phyloP scores from a whole-genome alignment of 148 eudicot genomes.

The Chenopodium album region DNA sequence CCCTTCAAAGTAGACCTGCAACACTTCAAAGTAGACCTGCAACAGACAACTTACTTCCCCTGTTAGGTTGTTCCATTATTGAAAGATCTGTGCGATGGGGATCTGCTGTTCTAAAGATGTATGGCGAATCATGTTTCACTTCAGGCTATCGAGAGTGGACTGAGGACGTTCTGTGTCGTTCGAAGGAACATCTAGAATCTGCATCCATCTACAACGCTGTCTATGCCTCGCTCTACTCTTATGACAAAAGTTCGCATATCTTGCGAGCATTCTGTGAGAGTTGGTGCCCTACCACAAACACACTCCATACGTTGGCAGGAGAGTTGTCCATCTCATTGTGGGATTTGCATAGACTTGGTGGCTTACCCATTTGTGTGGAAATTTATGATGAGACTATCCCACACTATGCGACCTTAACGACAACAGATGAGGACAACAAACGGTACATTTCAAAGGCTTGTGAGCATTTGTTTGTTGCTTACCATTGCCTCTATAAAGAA shows the following conservation, averaged over 20 bases:
- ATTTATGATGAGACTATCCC: slow-evolving; percentile 5
- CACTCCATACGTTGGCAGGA: neutral
- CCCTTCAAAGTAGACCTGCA: too few relatives aligned
- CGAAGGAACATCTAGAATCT: too few relatives aligned
- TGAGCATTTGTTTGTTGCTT: neutral
- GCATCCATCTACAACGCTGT: neutral
- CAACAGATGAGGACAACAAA: too few relatives aligned
- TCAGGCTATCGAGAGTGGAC: neutral
- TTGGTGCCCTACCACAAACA: neutral
- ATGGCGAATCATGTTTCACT: neutral
- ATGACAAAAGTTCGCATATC: neutral
- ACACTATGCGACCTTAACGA: fast-evolving
- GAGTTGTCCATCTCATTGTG: neutral
- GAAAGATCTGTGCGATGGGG: neutral
- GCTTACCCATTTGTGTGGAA: neutral
- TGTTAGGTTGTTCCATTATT: too few relatives aligned
- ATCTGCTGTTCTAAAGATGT: neutral
- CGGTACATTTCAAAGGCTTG: neutral
- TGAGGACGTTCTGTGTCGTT: neutral
- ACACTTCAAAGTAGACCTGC: too few relatives aligned
- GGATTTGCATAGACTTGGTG: neutral
- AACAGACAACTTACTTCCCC: too few relatives aligned
- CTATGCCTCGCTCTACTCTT: slow-evolving; percentile 6
- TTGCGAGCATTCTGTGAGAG: neutral
- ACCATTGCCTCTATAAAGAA: neutral